Conservation (phyloP, 257 asterid genomes). For the Jaltomata sinuosa region DNA sequence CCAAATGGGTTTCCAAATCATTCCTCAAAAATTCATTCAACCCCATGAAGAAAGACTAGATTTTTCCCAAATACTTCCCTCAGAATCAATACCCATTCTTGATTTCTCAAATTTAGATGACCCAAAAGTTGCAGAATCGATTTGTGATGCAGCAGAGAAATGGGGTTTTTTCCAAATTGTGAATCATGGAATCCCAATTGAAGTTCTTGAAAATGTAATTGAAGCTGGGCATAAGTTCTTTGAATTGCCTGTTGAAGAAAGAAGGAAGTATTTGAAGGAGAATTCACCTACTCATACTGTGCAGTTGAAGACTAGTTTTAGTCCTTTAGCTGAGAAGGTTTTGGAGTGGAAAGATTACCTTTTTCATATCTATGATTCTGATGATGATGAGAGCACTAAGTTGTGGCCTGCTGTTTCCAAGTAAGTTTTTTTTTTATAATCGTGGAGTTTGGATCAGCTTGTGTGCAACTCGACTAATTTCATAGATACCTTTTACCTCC, state of each 20-base stretch:
- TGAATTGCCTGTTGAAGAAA: slow-evolving; percentile 39
- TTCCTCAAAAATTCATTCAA: slow-evolving; percentile 31
- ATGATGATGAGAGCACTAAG: background rate
- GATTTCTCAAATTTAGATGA: slow-evolving; percentile 28
- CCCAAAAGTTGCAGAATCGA: slow-evolving; percentile 13
- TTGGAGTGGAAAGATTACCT: slow-evolving; percentile 31
- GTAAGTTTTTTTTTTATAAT: background rate
- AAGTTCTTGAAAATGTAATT: slow-evolving; percentile 34
- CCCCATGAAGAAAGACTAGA: slow-evolving; percentile 27
- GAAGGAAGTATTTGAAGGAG: slow-evolving; percentile 35
- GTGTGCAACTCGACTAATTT: background rate
- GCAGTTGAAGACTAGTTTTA: slow-evolving; percentile 36
- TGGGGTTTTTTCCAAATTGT: slow-evolving; percentile 44
- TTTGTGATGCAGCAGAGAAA: slow-evolving; percentile 32
- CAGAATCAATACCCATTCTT: slow-evolving; percentile 35
- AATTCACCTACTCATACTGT: slow-evolving; percentile 36
- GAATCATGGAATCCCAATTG: slow-evolving; percentile 37
- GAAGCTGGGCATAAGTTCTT: slow-evolving; percentile 34
- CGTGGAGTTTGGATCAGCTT: background rate
- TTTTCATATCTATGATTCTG: slow-evolving; percentile 21
- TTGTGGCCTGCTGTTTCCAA: slow-evolving; percentile 6
- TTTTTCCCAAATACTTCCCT: background rate
- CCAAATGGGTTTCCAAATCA: slow-evolving; percentile 13
- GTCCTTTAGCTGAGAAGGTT: slow-evolving; percentile 27
- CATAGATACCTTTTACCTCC: background rate